Evolutionary conservation across 495 filamentous ascomycete genomes (phyloP).

Genomic region (Trypethelium eluteriae): DNA sequence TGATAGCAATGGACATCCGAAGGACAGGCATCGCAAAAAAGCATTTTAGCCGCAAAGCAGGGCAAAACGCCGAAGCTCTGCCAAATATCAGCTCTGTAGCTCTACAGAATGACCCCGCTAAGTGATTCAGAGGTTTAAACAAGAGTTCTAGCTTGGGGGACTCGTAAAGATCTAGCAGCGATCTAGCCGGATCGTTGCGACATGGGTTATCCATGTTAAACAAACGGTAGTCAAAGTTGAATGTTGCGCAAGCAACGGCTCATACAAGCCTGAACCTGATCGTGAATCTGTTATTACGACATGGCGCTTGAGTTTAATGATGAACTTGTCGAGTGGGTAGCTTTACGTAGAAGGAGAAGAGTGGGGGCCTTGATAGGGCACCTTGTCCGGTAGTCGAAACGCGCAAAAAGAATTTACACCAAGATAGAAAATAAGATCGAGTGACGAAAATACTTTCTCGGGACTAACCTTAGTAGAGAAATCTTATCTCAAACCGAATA

Average conservation of each 20-base stretch:
- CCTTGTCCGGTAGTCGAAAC: background rate
- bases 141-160: background rate
- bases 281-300: too few relatives aligned
- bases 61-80: background rate
- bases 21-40: background rate
- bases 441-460: too few relatives aligned
- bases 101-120: background rate
- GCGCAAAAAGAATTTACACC: background rate
- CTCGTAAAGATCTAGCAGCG: background rate
- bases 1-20: background rate
- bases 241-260: background rate
- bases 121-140: background rate
- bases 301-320: too few relatives aligned
- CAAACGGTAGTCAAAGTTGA: background rate
- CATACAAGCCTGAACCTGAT: too few relatives aligned
- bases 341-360: background rate
- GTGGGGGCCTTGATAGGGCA: background rate
- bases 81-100: background rate
- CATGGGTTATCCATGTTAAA: background rate
- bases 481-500: too few relatives aligned
- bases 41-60: background rate
- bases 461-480: too few relatives aligned
- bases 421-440: too few relatives aligned
- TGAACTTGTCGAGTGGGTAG: too few relatives aligned
- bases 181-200: background rate